These are phyloP conservation scores for Alisma plantagoaquatica DNA, from an alignment of 106 monocot species.

Conservation along the genomic window DNA sequence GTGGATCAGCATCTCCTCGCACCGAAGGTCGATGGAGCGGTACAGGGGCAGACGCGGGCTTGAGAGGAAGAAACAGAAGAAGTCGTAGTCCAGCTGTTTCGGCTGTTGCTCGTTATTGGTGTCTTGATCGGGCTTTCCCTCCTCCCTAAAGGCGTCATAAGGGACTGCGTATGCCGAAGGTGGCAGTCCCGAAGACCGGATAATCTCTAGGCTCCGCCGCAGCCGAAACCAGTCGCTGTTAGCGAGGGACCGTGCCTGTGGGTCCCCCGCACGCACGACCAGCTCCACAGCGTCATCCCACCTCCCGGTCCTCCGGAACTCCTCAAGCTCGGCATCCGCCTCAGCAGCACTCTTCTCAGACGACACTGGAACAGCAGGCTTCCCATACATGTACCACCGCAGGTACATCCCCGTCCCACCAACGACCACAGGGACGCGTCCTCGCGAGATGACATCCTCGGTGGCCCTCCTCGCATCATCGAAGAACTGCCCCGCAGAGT, in stretches of 20 bases:
- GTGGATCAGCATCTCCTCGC: slow-evolving; percentile 72
- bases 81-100: slow-evolving; percentile 56
- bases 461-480: slow-evolving; percentile 59
- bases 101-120: too few relatives aligned
- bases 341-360: too few relatives aligned
- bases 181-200: slow-evolving; percentile 47
- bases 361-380: slow-evolving; percentile 59
- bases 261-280: slow-evolving; percentile 53
- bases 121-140: neutral
- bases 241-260: slow-evolving; percentile 35
- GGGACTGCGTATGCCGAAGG: slow-evolving; percentile 56
- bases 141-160: slow-evolving; percentile 38
- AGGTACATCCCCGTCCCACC: slow-evolving; percentile 83
- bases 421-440: slow-evolving; percentile 48
- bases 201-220: slow-evolving; percentile 61
- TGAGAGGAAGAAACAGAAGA: slow-evolving; percentile 65
- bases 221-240: slow-evolving; percentile 70
- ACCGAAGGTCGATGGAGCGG: slow-evolving; percentile 61
- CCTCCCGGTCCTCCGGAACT: slow-evolving; percentile 26
- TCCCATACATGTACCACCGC: slow-evolving; percentile 81
- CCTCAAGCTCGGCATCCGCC: too few relatives aligned
- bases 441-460: slow-evolving; percentile 23
- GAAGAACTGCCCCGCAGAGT: too few relatives aligned
- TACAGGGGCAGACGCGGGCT: slow-evolving; percentile 48
- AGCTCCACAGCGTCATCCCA: slow-evolving; percentile 67